Base-by-base conservation (phyloP, 352 stramenopile genomes). In the Phytophthora parvispora region DNA sequence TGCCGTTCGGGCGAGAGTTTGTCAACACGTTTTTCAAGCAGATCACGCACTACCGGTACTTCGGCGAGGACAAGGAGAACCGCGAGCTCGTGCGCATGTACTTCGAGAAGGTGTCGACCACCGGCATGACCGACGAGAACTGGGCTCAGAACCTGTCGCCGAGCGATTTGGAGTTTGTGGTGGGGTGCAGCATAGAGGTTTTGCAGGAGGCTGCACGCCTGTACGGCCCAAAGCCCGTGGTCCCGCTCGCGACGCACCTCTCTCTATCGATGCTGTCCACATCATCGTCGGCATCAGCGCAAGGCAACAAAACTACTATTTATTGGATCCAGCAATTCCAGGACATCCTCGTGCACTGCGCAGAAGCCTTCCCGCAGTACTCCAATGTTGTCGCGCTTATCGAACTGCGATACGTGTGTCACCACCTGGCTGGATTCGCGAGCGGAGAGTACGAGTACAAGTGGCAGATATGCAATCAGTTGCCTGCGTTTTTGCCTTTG, bases 301-400 rank as follows among this genome's bases (percentile, higher is more conserved):
- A 76, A 48, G 75, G 69, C 25, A 81, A 74, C 40, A 89, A 81
- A 27, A 86, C 81, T 15, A 87, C 80, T 31, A 58, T 87, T n/a
- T 94, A 92, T 67, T 93, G 83, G 81, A 93, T 92, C 64, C 76
- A 89, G 15, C 85, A 93, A 42, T 97, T 97, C 59, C 86, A 93
- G 57, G 78, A 86, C 28, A 88, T 90, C 22, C 40, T 95, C 43
- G 65, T 77, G 16, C 85, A 87, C 47, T 94, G 87, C 38, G 70
- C 81, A 1, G 80, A 93, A 45, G 78, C 86, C 3, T 95, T 95
- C 36, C 88, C 89, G 18, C 74, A 79, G 36, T 90, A 89, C 60
- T 80, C 72, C 7, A 76, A 92, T 49, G 72, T 93, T 18, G 67
- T 93, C 5, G 83, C 85, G 25, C 66, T 97, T 7, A 83, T 95